Evolutionary conservation across 352 stramenopile species (phyloP), one percentile per base, ranked within the genome.

Genomic region (Pythium diclinum): DNA sequence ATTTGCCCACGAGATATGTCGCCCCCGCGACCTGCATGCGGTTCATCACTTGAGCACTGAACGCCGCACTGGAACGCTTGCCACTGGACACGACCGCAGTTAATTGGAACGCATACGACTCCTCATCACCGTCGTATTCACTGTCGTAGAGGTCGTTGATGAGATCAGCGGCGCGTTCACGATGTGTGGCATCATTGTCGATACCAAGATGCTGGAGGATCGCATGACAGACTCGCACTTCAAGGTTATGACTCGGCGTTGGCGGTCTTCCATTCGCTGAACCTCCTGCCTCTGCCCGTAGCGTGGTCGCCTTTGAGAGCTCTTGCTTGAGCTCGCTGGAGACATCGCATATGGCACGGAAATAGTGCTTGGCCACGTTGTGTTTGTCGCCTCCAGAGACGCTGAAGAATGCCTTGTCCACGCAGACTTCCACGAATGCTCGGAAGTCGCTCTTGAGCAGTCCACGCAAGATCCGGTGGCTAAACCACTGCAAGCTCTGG

Each of bases 171-270:
- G 21, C 30, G 28, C 53, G 44, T 25, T 36, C 16, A 6, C 52
- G 47, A 52, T 87, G 77, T 4, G 34, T 32, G 6, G 75, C 52
- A 3, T 80, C 63, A 6, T 76, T 60, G 16, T 81, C 72, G n/a
- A 78, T 60, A 6, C 78, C 80, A 21, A 87, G 64, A 48, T 91
- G 80, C 6, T 88, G 68, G 16, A 91, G 14, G 11, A 78, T 57
- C 0, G 66, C 69, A 25, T 87, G 77, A 3, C 84, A 64, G 32
- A 89, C 56, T 3, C 70, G 72, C 0, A 85, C 74, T 21, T 81
- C 64, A 9, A 83, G 59, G 52, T 49, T 71, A 21, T 59, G 62
- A 14, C 7, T 67, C 61, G 0, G 38, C 3, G 38, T 33, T 7
- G 40, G 19, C 30, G 7, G 3, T 6, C 6, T 60, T 10, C 36